Evolutionary conservation across 1,284 basidiomycete genomes (phyloP).

Genomic region (Trichosporon ovoides): DNA sequence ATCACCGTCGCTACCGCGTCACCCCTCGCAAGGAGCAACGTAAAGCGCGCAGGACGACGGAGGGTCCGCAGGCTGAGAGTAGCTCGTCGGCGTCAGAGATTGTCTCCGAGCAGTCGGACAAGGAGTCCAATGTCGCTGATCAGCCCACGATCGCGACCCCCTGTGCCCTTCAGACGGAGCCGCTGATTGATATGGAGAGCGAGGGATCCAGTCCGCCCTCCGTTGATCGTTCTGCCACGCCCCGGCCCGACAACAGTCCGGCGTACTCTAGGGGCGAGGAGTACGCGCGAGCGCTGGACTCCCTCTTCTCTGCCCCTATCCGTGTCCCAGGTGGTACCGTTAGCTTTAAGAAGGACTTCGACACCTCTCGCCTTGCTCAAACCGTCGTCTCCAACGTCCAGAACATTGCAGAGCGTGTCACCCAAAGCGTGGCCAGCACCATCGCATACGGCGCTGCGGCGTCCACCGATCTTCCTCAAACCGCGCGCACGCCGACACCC

Average conservation of each 20-base stretch:
- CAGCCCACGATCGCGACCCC: not conserved
- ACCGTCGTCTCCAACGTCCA: conserved; percentile 1
- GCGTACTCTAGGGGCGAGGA: conserved; percentile 13
- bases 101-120: not conserved
- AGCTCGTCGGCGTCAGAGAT: not conserved
- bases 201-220: not conserved
- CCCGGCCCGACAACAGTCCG: not conserved
- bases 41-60: not conserved
- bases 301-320: conserved; percentile 9
- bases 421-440: not conserved
- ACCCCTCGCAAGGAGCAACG: not conserved
- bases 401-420: not conserved
- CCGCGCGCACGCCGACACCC: conserved; percentile 8
- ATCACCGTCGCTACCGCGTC: conserved; percentile 14
- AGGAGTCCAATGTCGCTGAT: not conserved
- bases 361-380: not conserved
- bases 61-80: not conserved
- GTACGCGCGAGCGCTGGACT: conserved; percentile 18
- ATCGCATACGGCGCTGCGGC: conserved; percentile 1
- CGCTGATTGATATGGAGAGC: not conserved
- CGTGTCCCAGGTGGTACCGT: conserved; percentile 13
- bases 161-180: not conserved
- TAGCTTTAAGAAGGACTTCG: conserved; percentile 2
- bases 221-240: not conserved
- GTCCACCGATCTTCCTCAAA: not conserved